phyloP scores from a whole-genome alignment of 164 flowering plant genomes.

The Vitis amurensis region DNA sequence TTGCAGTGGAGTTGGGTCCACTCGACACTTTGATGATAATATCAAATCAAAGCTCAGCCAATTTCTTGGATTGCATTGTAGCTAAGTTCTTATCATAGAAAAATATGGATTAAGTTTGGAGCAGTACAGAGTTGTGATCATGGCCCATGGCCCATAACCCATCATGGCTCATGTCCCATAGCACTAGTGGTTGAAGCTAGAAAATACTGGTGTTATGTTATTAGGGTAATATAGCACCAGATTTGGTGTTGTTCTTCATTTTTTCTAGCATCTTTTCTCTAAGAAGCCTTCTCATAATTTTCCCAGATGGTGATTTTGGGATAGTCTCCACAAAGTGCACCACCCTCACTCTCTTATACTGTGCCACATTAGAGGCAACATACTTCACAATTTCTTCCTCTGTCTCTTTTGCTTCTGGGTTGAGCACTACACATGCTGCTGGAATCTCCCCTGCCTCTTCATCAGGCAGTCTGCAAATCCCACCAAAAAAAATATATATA shows the following conservation, averaged over 20 bases:
- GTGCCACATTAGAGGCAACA: constrained; percentile 84
- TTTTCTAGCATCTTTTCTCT: constrained; percentile 45
- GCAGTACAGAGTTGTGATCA: too few relatives aligned
- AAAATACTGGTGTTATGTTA: too few relatives aligned
- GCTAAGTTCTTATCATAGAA: too few relatives aligned
- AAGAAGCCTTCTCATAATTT: constrained; percentile 83
- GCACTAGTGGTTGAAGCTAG: too few relatives aligned
- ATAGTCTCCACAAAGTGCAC: constrained; percentile 75
- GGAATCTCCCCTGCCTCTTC: constrained; percentile 98
- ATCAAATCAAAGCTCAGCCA: too few relatives aligned
- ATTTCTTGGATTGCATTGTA: too few relatives aligned
- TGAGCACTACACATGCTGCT: constrained; percentile 86
- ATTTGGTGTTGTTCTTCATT: constrained; percentile 3
- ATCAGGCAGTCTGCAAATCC: constrained; percentile 63
- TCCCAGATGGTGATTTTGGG: constrained; percentile 94
- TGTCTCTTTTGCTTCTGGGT: constrained; percentile 51
- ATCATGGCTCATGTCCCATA: too few relatives aligned
- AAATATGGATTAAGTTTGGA: too few relatives aligned
- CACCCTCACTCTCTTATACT: constrained; percentile 74
- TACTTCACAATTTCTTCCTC: constrained; percentile 72
- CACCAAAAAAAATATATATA: neutral
- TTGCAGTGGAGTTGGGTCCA: too few relatives aligned
- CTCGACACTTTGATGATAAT: too few relatives aligned
- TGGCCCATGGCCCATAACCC: too few relatives aligned
- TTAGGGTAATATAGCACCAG: too few relatives aligned